Percentiles rank a stretch among this genome's conserved stretches.
phyloP scores from a whole-genome alignment of 2,329 filamentous ascomycete genomes.

The Botrytis elliptica region DNA sequence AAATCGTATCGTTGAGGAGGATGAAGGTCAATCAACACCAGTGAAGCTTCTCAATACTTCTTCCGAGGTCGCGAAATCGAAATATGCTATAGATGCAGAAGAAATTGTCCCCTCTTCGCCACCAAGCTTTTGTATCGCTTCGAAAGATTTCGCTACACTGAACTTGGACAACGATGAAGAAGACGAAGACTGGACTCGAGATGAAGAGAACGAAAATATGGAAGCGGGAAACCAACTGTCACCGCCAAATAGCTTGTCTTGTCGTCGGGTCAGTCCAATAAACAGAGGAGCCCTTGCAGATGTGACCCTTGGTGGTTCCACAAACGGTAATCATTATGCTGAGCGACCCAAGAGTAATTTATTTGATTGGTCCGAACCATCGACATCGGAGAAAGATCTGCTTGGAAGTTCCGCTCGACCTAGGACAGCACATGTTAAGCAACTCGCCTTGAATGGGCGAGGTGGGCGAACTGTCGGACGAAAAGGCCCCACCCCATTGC shows the following conservation, averaged over 20 bases:
- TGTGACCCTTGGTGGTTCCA: constrained; percentile 49
- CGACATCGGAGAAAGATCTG: constrained; percentile 59
- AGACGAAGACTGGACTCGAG: constrained; percentile 61
- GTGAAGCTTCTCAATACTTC: constrained; percentile 30
- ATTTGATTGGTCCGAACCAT: constrained; percentile 76
- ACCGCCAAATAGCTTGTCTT: constrained; percentile 54
- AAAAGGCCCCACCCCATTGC: constrained; percentile 62
- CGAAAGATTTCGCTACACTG: constrained; percentile 48
- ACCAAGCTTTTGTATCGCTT: constrained; percentile 37
- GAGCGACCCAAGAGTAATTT: constrained; percentile 65
- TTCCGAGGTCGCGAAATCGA: constrained; percentile 25
- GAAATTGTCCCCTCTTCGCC: constrained; percentile 34
- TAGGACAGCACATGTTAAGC: constrained; percentile 74
- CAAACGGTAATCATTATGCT: constrained; percentile 38
- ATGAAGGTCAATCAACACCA: constrained; percentile 56
- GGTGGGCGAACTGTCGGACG: constrained; percentile 67
- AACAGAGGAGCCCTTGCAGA: constrained; percentile 54
- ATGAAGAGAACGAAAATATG: constrained; percentile 53
- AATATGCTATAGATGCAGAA: constrained; percentile 26
- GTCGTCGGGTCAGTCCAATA: constrained; percentile 52
- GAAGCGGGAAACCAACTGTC: constrained; percentile 57
- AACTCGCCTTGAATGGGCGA: constrained; percentile 62
- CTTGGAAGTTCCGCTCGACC: constrained; percentile 62
- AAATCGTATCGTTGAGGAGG: constrained; percentile 61
- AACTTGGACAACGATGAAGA: constrained; percentile 57